Base-by-base conservation (phyloP, 495 filamentous ascomycete species). In the Trichoderma reesei region DNA sequence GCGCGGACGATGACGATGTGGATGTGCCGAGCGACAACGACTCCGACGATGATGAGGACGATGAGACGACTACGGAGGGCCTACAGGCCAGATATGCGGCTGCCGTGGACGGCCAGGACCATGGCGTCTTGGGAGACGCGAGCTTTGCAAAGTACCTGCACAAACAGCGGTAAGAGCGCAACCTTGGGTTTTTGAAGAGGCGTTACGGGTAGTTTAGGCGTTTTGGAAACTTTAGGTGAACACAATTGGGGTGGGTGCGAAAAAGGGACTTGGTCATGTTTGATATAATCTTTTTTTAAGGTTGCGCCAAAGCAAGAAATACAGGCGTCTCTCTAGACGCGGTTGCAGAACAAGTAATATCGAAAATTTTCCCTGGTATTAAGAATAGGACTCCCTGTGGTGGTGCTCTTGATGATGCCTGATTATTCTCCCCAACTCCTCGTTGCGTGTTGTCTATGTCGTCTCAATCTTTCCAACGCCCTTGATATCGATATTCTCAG, bases 81-180 rank as follows among this genome's bases (percentile, higher is more conserved):
- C 71, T 91, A 41, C 80, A 85, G 67, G 70, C 73, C 16, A 74
- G 87, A 64, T 91, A 91, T 68, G 79, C 82, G 66, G 72, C 81
- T 37, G 85, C 86, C 3, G 72, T 86, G 70, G 73, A 72, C 54
- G 75, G 80, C 6, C 74, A 76, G 20, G 73, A 71, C 10, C 79
- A 80, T 44, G 75, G 79, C 5, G 72, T 75, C 13, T 70, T 73
- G 56, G 79, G 82, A 1, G 83, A 85, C 44, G 78, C 79, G 13
- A 86, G 83, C 64, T 87, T 87, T 69, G 83, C 78, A 13, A 80
- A 84, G 70, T 88, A 83, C 67, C 71, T 88, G 56, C 72, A 79
- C 67, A 65, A 69, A 2, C 76, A 76, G 64, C 68, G 65, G n/a
- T 60, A 62, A 63, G 26, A 26, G 10, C 39, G 33, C 36, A 38